A percentile compares a stretch with the other conserved stretches of the same genome.
phyloP scores from a whole-genome alignment of 2,329 filamentous ascomycete genomes.

The Teratosphaeria pseudoeucalypti region DNA sequence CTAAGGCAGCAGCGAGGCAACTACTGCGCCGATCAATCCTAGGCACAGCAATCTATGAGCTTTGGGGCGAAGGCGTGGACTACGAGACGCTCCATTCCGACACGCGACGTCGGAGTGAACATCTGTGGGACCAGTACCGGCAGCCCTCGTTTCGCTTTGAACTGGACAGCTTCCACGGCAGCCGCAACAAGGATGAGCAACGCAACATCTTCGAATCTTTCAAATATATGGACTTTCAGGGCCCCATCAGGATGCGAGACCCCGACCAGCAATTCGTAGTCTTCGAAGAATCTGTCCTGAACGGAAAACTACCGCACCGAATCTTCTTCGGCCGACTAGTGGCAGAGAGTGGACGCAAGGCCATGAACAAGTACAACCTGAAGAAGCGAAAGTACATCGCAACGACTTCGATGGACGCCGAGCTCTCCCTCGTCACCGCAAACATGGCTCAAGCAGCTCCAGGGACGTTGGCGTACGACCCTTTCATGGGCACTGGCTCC shows the following conservation, averaged over 20 bases:
- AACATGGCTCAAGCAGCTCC: slow-evolving; percentile 77
- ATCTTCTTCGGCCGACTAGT: slow-evolving; percentile 66
- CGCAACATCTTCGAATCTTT: slow-evolving; percentile 74
- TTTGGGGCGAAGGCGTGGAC: slow-evolving; percentile 67
- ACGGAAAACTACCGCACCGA: slow-evolving; percentile 24
- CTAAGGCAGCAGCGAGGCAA: slow-evolving; percentile 43
- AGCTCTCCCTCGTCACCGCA: slow-evolving; percentile 80
- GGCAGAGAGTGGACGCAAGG: slow-evolving; percentile 54
- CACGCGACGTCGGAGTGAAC: slow-evolving; percentile 47
- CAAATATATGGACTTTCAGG: slow-evolving; percentile 64
- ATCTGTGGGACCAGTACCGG: slow-evolving; percentile 58
- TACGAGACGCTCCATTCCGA: slow-evolving; percentile 60
- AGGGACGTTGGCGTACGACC: slow-evolving; percentile 83
- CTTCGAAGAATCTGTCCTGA: slow-evolving; percentile 66
- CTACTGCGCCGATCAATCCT: slow-evolving; percentile 72
- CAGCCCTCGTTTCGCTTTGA: slow-evolving; percentile 68
- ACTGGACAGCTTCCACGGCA: slow-evolving; percentile 72
- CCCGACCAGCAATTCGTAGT: slow-evolving; percentile 68
- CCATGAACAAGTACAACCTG: slow-evolving; percentile 66
- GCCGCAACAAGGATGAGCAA: slow-evolving; percentile 50
- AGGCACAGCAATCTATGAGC: slow-evolving; percentile 71
- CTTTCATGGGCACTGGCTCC: slow-evolving; percentile 89
- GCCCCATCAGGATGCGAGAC: slow-evolving; percentile 64
- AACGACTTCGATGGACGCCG: slow-evolving; percentile 95
- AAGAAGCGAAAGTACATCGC: slow-evolving; percentile 92